Evolutionary conservation across 2,329 filamentous ascomycete species (phyloP), one percentile per base, ranked within the genome.

Genomic region (Anthostomella pinea): DNA sequence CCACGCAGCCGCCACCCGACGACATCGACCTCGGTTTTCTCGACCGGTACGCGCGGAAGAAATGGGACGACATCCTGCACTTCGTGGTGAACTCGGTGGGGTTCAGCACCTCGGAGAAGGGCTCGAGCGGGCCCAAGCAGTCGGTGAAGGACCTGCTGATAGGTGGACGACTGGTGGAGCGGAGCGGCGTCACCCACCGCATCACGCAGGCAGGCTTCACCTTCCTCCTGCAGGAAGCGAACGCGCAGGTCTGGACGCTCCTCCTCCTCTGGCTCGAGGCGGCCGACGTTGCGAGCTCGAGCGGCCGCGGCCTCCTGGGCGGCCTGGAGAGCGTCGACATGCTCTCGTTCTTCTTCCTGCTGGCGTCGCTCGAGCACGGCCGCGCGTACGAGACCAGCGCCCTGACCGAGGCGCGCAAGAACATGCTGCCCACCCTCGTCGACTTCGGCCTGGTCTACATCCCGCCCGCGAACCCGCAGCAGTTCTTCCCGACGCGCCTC

Each of bases 11-110:
- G 3, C 70, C 79, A 21, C 75, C 79, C 25, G 68, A 73, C 37
- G 75, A 79, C 31, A 77, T 93, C 31, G 80, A 84, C 41, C 64
- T 89, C 8, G 56, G 75, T 2, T 87, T 85, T 50, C 75, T 98
- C 39, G 93, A 98, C 57, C 75, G 81, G 18, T 94, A 91, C 64
- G 89, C 93, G 5, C 79, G 87, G 36, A 79, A 77, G 52, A 90
- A 95, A 58, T 98, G 93, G 90, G 94, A 98, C 63, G 85, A 88
- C 17, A 95, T 98, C 18, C 65, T 98, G 30, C 93, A 96, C 62
- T 98, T 89, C 57, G 90, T 98, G 60, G 93, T 98, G 14, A 86
- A 84, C 39, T 84, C 79, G 43, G 83, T 85, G 7, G 81, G 77
- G 2, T 66, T 67, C 28, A 62, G 71, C 31, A 65, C 68, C 11